Percentiles rank a stretch among this genome's conserved stretches.
phyloP scores from a whole-genome alignment of 768 basidiomycete genomes.

The Suillus lakei region DNA sequence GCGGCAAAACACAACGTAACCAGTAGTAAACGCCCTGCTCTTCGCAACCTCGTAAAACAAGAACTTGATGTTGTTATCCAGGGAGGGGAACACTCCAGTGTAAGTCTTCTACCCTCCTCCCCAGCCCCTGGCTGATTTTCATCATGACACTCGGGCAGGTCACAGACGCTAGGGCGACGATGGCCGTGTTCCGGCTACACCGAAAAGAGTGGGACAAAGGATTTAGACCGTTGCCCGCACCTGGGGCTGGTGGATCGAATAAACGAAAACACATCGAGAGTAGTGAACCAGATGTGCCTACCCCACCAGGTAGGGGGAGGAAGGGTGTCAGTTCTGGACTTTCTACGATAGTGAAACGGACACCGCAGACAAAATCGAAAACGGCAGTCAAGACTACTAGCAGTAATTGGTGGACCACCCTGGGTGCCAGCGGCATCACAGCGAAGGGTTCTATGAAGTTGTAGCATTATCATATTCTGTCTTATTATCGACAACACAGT shows the following conservation, averaged over 20 bases:
- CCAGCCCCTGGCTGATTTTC: neutral
- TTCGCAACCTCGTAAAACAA: slow-evolving; percentile 79
- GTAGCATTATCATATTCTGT: neutral
- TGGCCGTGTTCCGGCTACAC: slow-evolving; percentile 89
- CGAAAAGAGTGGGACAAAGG: slow-evolving; percentile 82
- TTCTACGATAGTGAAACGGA: slow-evolving; percentile 50
- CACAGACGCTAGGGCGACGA: slow-evolving; percentile 91
- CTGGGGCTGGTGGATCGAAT: neutral
- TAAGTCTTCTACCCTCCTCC: slow-evolving; percentile 42
- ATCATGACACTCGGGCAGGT: slow-evolving; percentile 53
- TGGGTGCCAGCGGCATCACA: neutral
- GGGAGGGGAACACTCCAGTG: slow-evolving; percentile 88
- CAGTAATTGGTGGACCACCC: slow-evolving; percentile 3
- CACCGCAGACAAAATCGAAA: neutral
- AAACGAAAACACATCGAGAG: slow-evolving; percentile 22
- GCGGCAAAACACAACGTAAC: slow-evolving; percentile 62
- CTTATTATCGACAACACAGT: neutral
- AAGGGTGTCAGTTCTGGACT: slow-evolving; percentile 71
- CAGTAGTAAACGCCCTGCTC: slow-evolving; percentile 69
- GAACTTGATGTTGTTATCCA: slow-evolving; percentile 85
- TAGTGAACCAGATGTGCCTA: neutral
- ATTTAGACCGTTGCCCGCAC: slow-evolving; percentile 13
- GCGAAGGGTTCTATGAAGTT: slow-evolving; percentile 5
- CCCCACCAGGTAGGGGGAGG: slow-evolving; percentile 56
- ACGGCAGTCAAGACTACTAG: neutral